A percentile compares a stretch with the other conserved stretches of the same genome.
phyloP scores from a whole-genome alignment of 768 basidiomycete species.

The Coprinellus aureogranulatus region DNA sequence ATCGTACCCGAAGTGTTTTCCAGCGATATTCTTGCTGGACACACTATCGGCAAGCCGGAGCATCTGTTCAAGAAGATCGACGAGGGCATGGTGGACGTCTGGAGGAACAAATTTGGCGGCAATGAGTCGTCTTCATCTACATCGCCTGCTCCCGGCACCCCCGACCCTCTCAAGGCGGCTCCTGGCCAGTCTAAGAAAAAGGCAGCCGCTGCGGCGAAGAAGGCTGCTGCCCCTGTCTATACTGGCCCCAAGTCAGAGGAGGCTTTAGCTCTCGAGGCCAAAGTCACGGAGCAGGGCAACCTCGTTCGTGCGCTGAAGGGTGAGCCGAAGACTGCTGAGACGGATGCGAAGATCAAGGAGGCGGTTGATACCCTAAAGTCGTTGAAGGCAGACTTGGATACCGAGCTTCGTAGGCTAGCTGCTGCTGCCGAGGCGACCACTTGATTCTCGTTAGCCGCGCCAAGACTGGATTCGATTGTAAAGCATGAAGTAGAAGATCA shows the following conservation, averaged over 20 bases:
- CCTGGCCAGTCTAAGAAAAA: conserved; percentile 58
- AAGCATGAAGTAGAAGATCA: too few species aligned
- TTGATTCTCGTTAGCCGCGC: too few species aligned
- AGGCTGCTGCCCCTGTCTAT: conserved; percentile 37
- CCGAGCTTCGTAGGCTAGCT: conserved; percentile 3
- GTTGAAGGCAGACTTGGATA: conserved; percentile 58
- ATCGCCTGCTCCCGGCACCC: conserved; percentile 31
- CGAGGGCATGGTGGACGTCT: conserved; percentile 81
- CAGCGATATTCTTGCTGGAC: conserved; percentile 84
- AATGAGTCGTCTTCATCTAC: conserved; percentile 26
- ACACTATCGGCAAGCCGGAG: conserved; percentile 79
- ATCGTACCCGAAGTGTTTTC: conserved; percentile 69
- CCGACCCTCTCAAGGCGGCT: conserved; percentile 40
- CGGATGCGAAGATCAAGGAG: conserved; percentile 58
- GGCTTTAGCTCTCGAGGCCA: conserved; percentile 67
- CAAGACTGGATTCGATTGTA: too few species aligned
- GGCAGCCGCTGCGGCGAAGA: conserved; percentile 44
- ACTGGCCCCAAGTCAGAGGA: conserved; percentile 70
- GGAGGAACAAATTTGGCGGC: conserved; percentile 80
- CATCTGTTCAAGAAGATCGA: conserved; percentile 95
- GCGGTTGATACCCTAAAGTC: conserved; percentile 65
- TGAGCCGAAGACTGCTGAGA: conserved; percentile 53
- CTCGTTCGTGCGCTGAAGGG: conserved; percentile 71
- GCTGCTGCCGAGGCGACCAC: conserved; percentile 5
- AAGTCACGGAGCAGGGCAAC: conserved; percentile 74